Evolutionary conservation across 208 protist genomes (phyloP), one percentile per base, ranked within the genome.

Genomic region (Porcisia hertigi): DNA sequence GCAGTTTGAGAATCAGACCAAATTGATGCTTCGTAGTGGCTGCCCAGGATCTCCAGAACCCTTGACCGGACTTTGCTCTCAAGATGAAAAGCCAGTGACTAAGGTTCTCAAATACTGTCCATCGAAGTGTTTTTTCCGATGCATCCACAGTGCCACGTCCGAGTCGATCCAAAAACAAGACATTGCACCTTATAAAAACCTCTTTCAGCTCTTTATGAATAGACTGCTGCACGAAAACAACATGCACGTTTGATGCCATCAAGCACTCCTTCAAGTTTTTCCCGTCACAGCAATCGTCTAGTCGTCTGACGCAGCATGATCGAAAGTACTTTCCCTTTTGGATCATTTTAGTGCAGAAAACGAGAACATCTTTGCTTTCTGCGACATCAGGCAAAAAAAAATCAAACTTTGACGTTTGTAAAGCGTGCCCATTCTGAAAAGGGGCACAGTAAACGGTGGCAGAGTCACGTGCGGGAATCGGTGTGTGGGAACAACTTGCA

Each of bases 81-180:
- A 49, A 25, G 8, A n/a, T 54, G 25, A 82, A 57, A 14, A 73
- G 1, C 77, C 77, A 82, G 25, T 82, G 72, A 12, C 43, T 70
- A 4, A 60, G 34, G 36, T 55, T 77, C 43, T 82, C 77, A 30
- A 63, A 77, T 4, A 77, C 59, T 36, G 30, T 63, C 66, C 65
- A 73, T 4, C 23, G 36, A 53, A 82, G 58, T 2, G 43, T 64
- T 52, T 57, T 25, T 16, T 49, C 53, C 25, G 71, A 71, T 34
- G 16, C 23, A 39, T 82, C 72, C 11, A 66, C 55, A 53, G n/a
- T 47, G 0, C 52, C 25, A 14, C 39, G 18, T 3, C 77, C 77
- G 43, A 76, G 36, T 30, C 77, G 66, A 20, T 82, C 72, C 52
- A 82, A 34, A 54, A 75, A 77, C 20, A 76, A 52, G 5, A 82